phyloP scores from a whole-genome alignment of 192 early-diverging fungal genomes.

The Gryganskiella cystojenkinii region DNA sequence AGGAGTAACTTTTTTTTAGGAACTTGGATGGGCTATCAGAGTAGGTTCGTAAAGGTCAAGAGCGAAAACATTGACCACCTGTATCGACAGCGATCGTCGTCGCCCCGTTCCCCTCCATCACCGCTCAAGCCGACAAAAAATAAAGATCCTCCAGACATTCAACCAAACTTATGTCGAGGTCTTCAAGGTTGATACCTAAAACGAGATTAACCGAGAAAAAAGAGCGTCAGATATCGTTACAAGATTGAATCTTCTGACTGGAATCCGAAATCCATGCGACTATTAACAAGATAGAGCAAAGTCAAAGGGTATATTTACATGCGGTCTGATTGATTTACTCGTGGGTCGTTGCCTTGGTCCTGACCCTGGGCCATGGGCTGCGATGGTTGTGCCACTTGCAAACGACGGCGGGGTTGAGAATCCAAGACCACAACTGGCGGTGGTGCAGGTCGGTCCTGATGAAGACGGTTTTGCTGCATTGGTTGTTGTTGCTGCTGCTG shows the following conservation, averaged over 20 bases:
- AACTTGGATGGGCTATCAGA: too few species aligned
- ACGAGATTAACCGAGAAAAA: background rate
- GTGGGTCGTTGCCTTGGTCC: constrained; percentile 35
- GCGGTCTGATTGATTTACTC: constrained; percentile 33
- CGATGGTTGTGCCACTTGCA: constrained; percentile 17
- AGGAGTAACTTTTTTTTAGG: too few species aligned
- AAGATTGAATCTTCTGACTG: background rate
- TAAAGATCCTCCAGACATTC: background rate
- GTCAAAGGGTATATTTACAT: too few species aligned
- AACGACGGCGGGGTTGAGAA: constrained; percentile 23
- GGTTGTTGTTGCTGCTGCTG: constrained; percentile 15
- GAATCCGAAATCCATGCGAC: too few species aligned
- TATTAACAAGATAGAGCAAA: too few species aligned
- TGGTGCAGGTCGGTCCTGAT: constrained; percentile 10
- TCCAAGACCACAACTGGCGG: background rate
- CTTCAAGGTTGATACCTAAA: constrained; percentile 31
- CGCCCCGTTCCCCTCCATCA: background rate
- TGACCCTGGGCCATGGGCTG: constrained; percentile 24
- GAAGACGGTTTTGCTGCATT: constrained; percentile 14
- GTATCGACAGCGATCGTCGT: too few species aligned
- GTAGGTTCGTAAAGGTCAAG: too few species aligned
- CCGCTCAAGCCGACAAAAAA: background rate
- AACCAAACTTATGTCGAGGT: too few species aligned
- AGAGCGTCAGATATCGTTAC: background rate
- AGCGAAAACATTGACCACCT: too few species aligned